Evolutionary conservation across 2,329 filamentous ascomycete genomes (phyloP).

Genomic region (Ceratocystis cubensis): DNA sequence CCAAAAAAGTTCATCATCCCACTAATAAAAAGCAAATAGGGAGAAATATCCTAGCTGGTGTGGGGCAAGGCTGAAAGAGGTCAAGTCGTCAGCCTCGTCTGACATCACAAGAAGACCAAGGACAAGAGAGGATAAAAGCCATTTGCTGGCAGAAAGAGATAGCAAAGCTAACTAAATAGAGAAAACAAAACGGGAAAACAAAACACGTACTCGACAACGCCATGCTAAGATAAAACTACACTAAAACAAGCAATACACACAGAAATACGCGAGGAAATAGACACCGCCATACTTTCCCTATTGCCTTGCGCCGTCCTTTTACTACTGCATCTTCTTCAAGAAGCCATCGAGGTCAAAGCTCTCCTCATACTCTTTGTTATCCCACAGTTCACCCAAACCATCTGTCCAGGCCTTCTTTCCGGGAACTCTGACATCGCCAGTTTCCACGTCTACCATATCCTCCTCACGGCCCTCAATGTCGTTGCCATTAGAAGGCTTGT

Average conservation of each 20-base stretch:
- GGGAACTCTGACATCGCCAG: constrained; percentile 86
- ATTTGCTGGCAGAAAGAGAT: neutral
- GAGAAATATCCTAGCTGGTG: neutral
- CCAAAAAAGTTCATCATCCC: neutral
- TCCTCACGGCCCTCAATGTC: constrained; percentile 53
- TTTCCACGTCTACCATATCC: constrained; percentile 87
- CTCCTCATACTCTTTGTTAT: constrained; percentile 94
- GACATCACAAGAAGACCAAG: constrained; percentile 2
- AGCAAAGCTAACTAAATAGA: neutral
- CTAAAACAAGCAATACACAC: constrained; percentile 8
- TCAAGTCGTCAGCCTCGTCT: constrained; percentile 3
- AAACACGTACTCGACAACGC: constrained; percentile 12
- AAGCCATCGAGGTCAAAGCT: constrained; percentile 95
- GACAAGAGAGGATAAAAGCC: neutral
- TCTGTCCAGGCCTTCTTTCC: constrained; percentile 95
- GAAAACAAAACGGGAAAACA: neutral
- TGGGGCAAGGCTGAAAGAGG: constrained; percentile 3
- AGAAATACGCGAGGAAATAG: neutral
- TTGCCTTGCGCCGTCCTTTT: constrained; percentile 19
- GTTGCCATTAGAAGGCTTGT: constrained; percentile 30
- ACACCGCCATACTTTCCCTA: neutral
- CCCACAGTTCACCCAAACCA: constrained; percentile 91
- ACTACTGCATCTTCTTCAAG: constrained; percentile 83
- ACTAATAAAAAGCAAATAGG: neutral
- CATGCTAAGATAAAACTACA: constrained; percentile 11